A percentile compares a stretch with the other conserved stretches of the same genome.
Conservation (phyloP, 2,329 filamentous ascomycete species). For the Colletotrichum tropicale region DNA sequence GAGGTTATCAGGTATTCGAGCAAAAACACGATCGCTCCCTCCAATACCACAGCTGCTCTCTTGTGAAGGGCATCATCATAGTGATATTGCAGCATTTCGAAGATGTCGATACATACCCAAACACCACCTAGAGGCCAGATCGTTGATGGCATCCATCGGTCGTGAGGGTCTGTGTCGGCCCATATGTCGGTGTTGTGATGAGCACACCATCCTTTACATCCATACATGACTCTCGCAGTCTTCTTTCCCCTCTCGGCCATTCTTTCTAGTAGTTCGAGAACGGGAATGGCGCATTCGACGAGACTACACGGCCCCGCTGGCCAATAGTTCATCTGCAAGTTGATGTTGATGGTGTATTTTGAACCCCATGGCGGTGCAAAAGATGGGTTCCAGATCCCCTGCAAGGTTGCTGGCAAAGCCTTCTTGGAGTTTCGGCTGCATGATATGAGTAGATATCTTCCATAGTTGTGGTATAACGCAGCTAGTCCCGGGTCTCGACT, state of each 20-base stretch:
- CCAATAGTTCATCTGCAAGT: constrained; percentile 48
- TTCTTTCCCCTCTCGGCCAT: constrained; percentile 35
- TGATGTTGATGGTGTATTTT: constrained; percentile 50
- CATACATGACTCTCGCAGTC: constrained; percentile 36
- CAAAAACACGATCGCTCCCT: constrained; percentile 33
- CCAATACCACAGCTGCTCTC: constrained; percentile 28
- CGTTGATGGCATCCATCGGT: constrained; percentile 33
- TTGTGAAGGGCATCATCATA: constrained; percentile 32
- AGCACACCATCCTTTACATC: constrained; percentile 33
- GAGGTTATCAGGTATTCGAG: constrained; percentile 29
- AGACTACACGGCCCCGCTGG: constrained; percentile 23
- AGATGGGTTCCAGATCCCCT: constrained; percentile 47
- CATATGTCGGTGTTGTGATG: constrained; percentile 43
- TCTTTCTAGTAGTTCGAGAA: constrained; percentile 34
- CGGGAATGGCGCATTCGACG: constrained; percentile 9
- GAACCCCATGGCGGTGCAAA: constrained; percentile 43
- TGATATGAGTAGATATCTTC: constrained; percentile 23
- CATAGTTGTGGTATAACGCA: constrained; percentile 23
- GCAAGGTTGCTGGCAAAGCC: constrained; percentile 44
- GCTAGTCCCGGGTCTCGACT: constrained; percentile 26
- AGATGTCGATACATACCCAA: constrained; percentile 43
- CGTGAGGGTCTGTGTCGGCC: constrained; percentile 37
- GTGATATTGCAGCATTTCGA: constrained; percentile 39
- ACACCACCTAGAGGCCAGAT: constrained; percentile 44
- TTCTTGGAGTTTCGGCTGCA: constrained; percentile 11